These are phyloP conservation scores for Pleurotus ostreatus DNA, from an alignment of 768 basidiomycete species.

Conservation along the genomic window DNA sequence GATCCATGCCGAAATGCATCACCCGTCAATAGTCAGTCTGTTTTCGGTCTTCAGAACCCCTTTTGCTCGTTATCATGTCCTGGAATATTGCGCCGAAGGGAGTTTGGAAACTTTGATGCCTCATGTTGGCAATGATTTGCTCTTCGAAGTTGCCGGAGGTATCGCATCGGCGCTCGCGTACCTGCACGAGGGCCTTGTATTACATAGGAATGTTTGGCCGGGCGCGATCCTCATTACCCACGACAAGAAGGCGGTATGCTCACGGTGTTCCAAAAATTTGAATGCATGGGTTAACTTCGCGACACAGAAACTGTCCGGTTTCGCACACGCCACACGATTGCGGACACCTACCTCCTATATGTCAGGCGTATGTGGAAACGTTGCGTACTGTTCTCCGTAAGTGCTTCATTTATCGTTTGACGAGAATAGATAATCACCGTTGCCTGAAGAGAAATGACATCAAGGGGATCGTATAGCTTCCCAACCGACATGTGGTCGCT, in stretches of 20 bases:
- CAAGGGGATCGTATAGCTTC: slow-evolving; percentile 27
- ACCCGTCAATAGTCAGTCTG: slow-evolving; percentile 46
- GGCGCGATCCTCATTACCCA: slow-evolving; percentile 34
- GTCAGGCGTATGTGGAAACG: slow-evolving; percentile 15
- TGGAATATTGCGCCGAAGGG: slow-evolving; percentile 44
- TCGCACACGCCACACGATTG: slow-evolving; percentile 30
- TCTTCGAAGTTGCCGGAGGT: slow-evolving; percentile 33
- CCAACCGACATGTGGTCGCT: slow-evolving; percentile 44
- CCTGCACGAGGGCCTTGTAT: slow-evolving; percentile 34
- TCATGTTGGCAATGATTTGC: slow-evolving; percentile 27
- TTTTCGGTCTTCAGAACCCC: slow-evolving; percentile 34
- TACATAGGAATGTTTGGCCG: slow-evolving; percentile 41
- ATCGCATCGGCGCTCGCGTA: slow-evolving; percentile 40
- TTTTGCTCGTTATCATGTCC: slow-evolving; percentile 29
- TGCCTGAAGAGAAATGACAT: slow-evolving; percentile 33
- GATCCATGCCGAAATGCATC: slow-evolving; percentile 39
- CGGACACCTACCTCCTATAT: slow-evolving; percentile 17
- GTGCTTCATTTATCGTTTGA: slow-evolving; percentile 10
- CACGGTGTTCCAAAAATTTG: no score
- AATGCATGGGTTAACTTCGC: background rate
- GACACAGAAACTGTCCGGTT: slow-evolving; percentile 41
- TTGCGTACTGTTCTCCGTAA: slow-evolving; percentile 39
- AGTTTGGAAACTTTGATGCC: slow-evolving; percentile 23
- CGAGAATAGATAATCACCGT: no score
- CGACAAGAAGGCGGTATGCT: slow-evolving; percentile 36